Base-by-base conservation (phyloP, 257 asterid genomes). In the Fraxinus cuspidata region DNA sequence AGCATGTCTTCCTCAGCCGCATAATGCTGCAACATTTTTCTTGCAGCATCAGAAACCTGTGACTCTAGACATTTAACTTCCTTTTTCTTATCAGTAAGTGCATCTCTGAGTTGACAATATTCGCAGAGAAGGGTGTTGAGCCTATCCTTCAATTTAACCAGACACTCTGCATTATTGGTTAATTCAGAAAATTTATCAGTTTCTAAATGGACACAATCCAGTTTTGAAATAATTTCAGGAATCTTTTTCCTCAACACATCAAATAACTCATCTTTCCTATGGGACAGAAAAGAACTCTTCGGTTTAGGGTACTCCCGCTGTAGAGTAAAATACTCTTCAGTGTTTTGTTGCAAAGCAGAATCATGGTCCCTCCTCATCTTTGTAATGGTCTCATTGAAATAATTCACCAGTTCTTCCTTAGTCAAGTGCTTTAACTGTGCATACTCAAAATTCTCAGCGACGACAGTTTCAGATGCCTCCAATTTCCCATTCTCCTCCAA, bases 331-430 rank as follows among this genome's bases (percentile, higher is more conserved):
- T 74, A 87, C 16, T 86, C 87, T 71, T 93, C 99, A 9, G 97
- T 90, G 87, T 73, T 79, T 86, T 79, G 78, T 8, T 83, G 91
- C 81, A 90, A 72, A 74, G 83, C 86, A 47, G 92, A 86, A 81
- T 95, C 99, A 71, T 95, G 93, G 28, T 89, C 90, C 85, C 99
- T 93, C 84, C 78, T 93, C 80, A 88, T 82, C 86, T 85, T 82
- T 58, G 88, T 84, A 71, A 93, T 90, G 66, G 83, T 86, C 38
- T 51, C 25, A 74, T 88, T 91, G 76, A 91, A 95, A 82, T 89
- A 79, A 74, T 29, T 70, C 38, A 95, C 98, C 85, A 95, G 60
- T 27, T 72, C 84, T 74, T 88, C 94, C 77, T 69, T 83, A 0
- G 51, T 1, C 82, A 93, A 27, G 86, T 91, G 96, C 38, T 84